Conservation (phyloP, 2,329 filamentous ascomycete species). For the Trichophyton benhamiae region DNA sequence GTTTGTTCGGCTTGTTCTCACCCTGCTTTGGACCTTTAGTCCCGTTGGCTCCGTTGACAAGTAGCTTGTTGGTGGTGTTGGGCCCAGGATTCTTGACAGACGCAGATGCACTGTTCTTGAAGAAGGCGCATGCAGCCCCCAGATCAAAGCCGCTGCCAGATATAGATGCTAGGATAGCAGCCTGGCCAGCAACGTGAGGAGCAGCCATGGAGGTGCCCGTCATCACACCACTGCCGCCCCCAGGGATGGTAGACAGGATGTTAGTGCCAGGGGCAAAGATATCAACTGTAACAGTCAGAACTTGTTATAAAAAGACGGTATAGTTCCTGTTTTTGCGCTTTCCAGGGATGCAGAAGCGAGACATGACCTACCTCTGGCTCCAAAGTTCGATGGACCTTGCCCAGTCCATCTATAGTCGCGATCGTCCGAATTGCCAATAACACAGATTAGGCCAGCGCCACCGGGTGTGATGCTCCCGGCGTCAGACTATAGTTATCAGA, state of each 20-base stretch:
- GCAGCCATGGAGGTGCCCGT: conserved; percentile 27
- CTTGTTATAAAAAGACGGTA: no score
- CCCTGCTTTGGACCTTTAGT: background rate
- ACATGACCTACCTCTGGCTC: conserved; percentile 21
- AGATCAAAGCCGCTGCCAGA: conserved; percentile 37
- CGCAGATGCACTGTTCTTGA: conserved; percentile 40
- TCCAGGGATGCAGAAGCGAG: no score
- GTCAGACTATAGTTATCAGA: conserved; percentile 14
- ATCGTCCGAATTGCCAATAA: conserved; percentile 27
- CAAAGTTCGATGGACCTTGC: conserved; percentile 26
- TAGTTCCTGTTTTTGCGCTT: no score
- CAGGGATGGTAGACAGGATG: conserved; percentile 40
- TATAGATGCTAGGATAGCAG: conserved; percentile 36
- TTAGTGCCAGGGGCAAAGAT: conserved; percentile 45
- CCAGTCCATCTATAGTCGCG: conserved; percentile 21
- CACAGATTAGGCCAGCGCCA: conserved; percentile 26
- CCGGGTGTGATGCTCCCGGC: conserved; percentile 27
- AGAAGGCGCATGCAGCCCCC: conserved; percentile 34
- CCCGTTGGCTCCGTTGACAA: conserved; percentile 17
- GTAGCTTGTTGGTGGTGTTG: conserved; percentile 19
- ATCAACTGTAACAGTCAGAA: conserved; percentile 29
- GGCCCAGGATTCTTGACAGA: conserved; percentile 15
- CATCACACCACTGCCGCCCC: conserved; percentile 35
- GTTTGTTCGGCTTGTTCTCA: no score
- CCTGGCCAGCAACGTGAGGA: conserved; percentile 41